Conservation (phyloP, 371 early-diverging fungal genomes). For the Umbelopsis sp. region DNA sequence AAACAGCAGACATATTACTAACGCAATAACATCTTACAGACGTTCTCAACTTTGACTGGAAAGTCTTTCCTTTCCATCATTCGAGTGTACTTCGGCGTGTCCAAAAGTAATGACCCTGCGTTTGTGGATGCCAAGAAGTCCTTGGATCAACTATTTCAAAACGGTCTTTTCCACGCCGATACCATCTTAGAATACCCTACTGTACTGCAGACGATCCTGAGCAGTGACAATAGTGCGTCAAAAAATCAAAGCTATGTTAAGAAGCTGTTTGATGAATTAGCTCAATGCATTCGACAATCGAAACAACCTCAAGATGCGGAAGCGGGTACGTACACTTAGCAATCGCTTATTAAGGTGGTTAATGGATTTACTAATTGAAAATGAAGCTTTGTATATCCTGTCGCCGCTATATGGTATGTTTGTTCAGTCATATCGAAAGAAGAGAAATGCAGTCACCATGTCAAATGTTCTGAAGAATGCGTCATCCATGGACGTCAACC, state of each 20-base stretch:
- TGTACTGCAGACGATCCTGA: slow-evolving; percentile 29
- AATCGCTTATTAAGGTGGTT: not conserved
- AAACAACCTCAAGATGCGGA: slow-evolving; percentile 22
- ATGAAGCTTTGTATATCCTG: slow-evolving; percentile 6
- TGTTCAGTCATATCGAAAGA: slow-evolving; percentile 36
- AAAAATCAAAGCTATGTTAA: slow-evolving; percentile 38
- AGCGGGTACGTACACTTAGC: slow-evolving; percentile 29
- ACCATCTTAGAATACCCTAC: slow-evolving; percentile 46
- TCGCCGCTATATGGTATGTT: slow-evolving; percentile 38
- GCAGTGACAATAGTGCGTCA: not conserved
- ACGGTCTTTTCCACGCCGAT: slow-evolving; percentile 45
- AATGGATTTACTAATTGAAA: not conserved
- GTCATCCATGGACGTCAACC: slow-evolving; percentile 31
- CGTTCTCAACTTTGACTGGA: slow-evolving; percentile 36
- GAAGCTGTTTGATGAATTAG: slow-evolving; percentile 44
- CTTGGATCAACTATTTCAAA: slow-evolving; percentile 9
- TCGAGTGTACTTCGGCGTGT: not conserved
- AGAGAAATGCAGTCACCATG: slow-evolving; percentile 24
- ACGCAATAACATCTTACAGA: slow-evolving; percentile 18
- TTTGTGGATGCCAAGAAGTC: not conserved
- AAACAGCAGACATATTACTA: not conserved
- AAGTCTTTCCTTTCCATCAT: slow-evolving; percentile 24
- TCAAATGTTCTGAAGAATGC: slow-evolving; percentile 17
- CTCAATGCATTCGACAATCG: slow-evolving; percentile 24
- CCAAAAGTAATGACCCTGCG: not conserved